Conservation (phyloP, 805 yeast genomes). For the Torulaspora indica region DNA sequence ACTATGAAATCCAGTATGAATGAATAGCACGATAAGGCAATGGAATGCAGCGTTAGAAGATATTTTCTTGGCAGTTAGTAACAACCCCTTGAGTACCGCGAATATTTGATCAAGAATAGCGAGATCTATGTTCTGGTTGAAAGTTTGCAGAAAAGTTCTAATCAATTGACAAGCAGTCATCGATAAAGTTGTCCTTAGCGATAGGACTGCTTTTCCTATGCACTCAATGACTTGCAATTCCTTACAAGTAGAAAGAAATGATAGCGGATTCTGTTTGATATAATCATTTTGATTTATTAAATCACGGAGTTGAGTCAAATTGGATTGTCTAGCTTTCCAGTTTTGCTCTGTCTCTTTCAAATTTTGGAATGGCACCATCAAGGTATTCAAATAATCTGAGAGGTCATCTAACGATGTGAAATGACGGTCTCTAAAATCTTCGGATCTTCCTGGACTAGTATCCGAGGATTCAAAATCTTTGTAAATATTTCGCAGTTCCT, state of each 20-base stretch:
- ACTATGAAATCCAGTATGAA: slow-evolving; percentile 49
- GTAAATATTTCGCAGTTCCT: slow-evolving; percentile 22
- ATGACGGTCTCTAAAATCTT: background rate
- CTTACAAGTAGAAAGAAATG: slow-evolving; percentile 35
- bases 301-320: slow-evolving; percentile 52
- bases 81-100: slow-evolving; percentile 30
- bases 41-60: slow-evolving; percentile 37
- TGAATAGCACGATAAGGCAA: slow-evolving; percentile 46
- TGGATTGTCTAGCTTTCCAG: slow-evolving; percentile 71
- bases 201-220: slow-evolving; percentile 58
- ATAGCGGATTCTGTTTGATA: slow-evolving; percentile 37
- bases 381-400: slow-evolving; percentile 25
- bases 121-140: slow-evolving; percentile 31
- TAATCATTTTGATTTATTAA: slow-evolving; percentile 3
- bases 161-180: slow-evolving; percentile 69
- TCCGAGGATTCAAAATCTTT: slow-evolving; percentile 15
- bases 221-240: slow-evolving; percentile 49
- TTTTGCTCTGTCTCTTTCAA: slow-evolving; percentile 79
- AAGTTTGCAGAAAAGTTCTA: slow-evolving; percentile 49
- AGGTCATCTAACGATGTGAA: slow-evolving; percentile 20
- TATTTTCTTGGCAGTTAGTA: slow-evolving; percentile 40
- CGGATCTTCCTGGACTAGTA: slow-evolving; percentile 1
- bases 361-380: slow-evolving; percentile 49
- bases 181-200: slow-evolving; percentile 81
- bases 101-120: slow-evolving; percentile 35